These are phyloP conservation scores for Ophiostoma ulmi DNA, from an alignment of 2,329 filamentous ascomycete species.

Conservation along the genomic window DNA sequence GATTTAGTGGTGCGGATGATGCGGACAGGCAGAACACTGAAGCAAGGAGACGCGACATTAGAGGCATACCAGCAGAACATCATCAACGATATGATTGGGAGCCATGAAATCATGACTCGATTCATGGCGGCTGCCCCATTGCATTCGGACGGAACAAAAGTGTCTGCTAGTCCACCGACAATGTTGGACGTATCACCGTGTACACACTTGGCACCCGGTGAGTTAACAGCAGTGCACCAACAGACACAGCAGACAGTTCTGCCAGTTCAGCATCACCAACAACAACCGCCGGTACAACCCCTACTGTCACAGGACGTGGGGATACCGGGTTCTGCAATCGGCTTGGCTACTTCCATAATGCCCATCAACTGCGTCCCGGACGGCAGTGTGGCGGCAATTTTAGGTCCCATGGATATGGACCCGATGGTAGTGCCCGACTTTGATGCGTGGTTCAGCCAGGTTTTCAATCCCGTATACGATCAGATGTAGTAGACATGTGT, in stretches of 20 bases:
- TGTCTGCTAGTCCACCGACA: background rate
- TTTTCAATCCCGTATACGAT: background rate
- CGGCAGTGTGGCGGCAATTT: background rate
- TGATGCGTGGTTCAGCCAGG: background rate
- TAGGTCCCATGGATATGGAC: background rate
- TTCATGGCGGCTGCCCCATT: background rate
- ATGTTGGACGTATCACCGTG: background rate
- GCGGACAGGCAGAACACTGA: constrained; percentile 21
- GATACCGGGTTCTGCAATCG: background rate
- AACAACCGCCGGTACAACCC: background rate
- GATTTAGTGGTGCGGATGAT: constrained; percentile 27
- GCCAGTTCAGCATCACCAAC: background rate
- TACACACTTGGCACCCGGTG: background rate
- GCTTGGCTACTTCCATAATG: background rate
- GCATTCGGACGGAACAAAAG: background rate
- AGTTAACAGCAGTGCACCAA: background rate
- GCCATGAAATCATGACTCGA: background rate
- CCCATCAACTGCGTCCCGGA: background rate
- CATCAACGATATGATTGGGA: background rate
- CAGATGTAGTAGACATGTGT: background rate
- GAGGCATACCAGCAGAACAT: background rate
- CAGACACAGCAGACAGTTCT: background rate
- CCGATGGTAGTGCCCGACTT: background rate
- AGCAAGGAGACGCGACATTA: background rate
- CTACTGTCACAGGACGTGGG: background rate